A percentile compares a stretch with the other conserved stretches of the same genome.
Conservation (phyloP, 2,329 filamentous ascomycete genomes). For the Clarireedia monteithiana region DNA sequence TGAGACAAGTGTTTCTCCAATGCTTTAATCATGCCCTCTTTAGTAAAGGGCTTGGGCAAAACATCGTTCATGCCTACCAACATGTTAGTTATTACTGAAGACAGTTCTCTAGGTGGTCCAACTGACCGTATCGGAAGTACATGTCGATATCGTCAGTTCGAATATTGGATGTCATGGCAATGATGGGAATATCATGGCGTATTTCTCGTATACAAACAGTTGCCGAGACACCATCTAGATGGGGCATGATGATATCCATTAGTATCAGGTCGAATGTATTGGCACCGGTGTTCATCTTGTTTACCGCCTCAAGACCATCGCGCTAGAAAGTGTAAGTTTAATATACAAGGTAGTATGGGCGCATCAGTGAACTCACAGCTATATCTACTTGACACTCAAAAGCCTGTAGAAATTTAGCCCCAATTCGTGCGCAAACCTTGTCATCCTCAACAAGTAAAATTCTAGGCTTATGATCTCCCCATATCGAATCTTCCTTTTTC, state of each 20-base stretch:
- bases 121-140: conserved; percentile 91
- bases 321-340: conserved; percentile 41
- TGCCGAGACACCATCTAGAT: conserved; percentile 88
- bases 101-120: background rate
- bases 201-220: conserved; percentile 90
- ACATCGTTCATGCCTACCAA: conserved; percentile 89
- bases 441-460: conserved; percentile 88
- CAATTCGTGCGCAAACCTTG: conserved; percentile 58
- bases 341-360: background rate
- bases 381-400: conserved; percentile 61
- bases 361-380: conserved; percentile 43
- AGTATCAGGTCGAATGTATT: conserved; percentile 61
- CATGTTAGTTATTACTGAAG: conserved; percentile 26
- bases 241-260: conserved; percentile 97
- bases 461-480: conserved; percentile 59
- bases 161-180: conserved; percentile 99
- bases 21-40: conserved; percentile 74
- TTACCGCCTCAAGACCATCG: conserved; percentile 86
- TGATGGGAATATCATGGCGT: conserved; percentile 73
- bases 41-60: conserved; percentile 91
- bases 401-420: conserved; percentile 57
- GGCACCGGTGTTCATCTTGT: conserved; percentile 56
- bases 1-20: conserved; percentile 84
- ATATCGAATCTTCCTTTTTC: conserved; percentile 40
- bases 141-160: conserved; percentile 92